Evolutionary conservation across 805 yeast species (phyloP).

Genomic region (Ogataea paradorogensis): DNA sequence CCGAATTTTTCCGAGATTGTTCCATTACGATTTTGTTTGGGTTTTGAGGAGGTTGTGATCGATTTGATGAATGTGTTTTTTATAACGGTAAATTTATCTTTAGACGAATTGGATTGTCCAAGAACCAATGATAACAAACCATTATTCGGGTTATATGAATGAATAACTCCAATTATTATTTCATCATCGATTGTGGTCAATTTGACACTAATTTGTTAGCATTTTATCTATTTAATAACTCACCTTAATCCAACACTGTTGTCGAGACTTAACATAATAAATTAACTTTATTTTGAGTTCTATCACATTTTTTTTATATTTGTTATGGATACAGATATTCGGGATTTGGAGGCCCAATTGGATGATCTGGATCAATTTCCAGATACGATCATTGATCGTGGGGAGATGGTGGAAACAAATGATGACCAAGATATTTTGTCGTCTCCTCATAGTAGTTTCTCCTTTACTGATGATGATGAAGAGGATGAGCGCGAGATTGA

Average conservation of each 20-base stretch:
- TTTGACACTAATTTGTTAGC: constrained; percentile 44
- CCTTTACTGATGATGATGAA: constrained; percentile 24
- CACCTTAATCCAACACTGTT: constrained; percentile 35
- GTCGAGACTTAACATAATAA: constrained; percentile 30
- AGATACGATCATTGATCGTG: constrained; percentile 30
- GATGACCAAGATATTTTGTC: constrained; percentile 30
- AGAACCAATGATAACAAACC: constrained; percentile 40
- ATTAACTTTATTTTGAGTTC: not conserved
- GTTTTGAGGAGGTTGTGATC: constrained; percentile 41
- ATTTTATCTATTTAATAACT: constrained; percentile 14
- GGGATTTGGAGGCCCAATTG: constrained; percentile 14
- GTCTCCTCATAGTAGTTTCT: constrained; percentile 30
- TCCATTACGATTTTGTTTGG: constrained; percentile 28
- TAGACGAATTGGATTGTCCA: constrained; percentile 25
- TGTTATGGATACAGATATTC: constrained; percentile 8
- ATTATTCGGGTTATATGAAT: constrained; percentile 53
- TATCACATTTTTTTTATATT: not conserved
- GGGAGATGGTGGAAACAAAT: constrained; percentile 31
- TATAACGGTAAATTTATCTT: constrained; percentile 45
- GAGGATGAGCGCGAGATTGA: constrained; percentile 32
- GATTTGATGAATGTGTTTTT: constrained; percentile 57
- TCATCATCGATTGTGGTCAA: constrained; percentile 59
- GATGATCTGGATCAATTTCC: constrained; percentile 25
- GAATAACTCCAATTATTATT: constrained; percentile 57
- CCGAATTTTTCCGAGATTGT: constrained; percentile 13